Conservation (phyloP, 2,329 filamentous ascomycete genomes). For the Ilyonectria destructans region DNA sequence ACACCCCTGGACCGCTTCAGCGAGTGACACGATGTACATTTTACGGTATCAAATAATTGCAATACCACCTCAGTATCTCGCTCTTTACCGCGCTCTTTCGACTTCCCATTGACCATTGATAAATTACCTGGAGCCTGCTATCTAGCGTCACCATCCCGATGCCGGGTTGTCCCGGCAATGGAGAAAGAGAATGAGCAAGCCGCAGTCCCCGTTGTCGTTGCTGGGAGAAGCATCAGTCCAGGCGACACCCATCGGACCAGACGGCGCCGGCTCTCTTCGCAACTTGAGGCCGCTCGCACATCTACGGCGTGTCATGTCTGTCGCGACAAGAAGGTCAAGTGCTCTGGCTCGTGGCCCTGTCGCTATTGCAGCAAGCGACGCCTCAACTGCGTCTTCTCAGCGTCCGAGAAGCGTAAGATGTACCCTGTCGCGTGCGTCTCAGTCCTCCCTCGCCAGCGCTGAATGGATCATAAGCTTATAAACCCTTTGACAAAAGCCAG, state of each 20-base stretch:
- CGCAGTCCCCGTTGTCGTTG: constrained; percentile 1
- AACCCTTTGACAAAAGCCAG: constrained; percentile 1
- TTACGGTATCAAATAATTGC: not conserved
- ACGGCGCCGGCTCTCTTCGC: constrained; percentile 24
- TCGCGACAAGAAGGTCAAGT: constrained; percentile 32
- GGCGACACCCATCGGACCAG: constrained; percentile 20
- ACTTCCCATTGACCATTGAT: not conserved
- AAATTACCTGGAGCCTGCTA: not conserved
- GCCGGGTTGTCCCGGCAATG: constrained; percentile 4
- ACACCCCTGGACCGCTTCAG: not conserved
- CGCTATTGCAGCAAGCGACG: constrained; percentile 35
- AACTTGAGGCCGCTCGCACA: constrained; percentile 28
- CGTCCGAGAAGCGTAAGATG: constrained; percentile 32
- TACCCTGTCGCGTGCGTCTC: constrained; percentile 32
- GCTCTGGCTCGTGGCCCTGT: constrained; percentile 35
- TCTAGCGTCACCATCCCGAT: not conserved
- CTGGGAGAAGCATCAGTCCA: constrained; percentile 6
- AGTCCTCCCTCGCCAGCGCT: not conserved
- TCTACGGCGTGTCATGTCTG: constrained; percentile 30
- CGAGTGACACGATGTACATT: not conserved
- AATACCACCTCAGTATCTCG: not conserved
- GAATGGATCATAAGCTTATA: not conserved
- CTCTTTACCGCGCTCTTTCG: not conserved
- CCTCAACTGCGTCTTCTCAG: constrained; percentile 31
- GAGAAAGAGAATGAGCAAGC: not conserved